Percentiles rank a stretch among this genome's conserved stretches.
Evolutionary conservation across 148 eudicot species (phyloP).

Genomic region (Rhododendron molle): DNA sequence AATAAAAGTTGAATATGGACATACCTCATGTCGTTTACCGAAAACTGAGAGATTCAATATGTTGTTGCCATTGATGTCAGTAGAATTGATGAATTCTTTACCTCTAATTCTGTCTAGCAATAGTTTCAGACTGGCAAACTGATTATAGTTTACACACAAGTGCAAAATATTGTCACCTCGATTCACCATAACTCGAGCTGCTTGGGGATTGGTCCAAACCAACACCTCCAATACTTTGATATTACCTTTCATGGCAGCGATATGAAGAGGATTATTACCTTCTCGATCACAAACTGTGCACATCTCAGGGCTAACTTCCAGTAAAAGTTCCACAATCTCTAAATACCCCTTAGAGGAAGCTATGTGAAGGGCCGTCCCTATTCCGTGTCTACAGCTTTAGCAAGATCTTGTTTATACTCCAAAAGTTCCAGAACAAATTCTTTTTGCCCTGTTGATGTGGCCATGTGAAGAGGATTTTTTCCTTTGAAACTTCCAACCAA

Average conservation of each 20-base stretch:
- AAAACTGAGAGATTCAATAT: no score
- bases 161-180: slow-evolving; percentile 23
- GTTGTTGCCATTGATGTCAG: slow-evolving; percentile 18
- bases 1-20: no score
- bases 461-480: no score
- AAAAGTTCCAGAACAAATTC: background rate
- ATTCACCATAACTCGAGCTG: slow-evolving; percentile 17
- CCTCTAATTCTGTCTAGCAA: background rate
- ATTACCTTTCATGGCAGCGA: slow-evolving; percentile 27
- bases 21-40: no score
- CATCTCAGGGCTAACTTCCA: no score
- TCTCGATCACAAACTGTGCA: slow-evolving; percentile 17
- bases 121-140: background rate
- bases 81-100: no score
- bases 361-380: slow-evolving; percentile 6
- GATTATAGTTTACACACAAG: background rate
- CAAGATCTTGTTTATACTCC: background rate
- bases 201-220: slow-evolving; percentile 7
- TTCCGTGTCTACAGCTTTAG: background rate
- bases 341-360: slow-evolving; percentile 5
- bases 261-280: slow-evolving; percentile 36
- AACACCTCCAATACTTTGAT: slow-evolving; percentile 20
- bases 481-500: no score
- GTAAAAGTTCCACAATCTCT: slow-evolving; percentile 12
- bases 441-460: no score